Base-by-base conservation (phyloP, 2,329 filamentous ascomycete genomes). In the Blastomyces emzantsi region DNA sequence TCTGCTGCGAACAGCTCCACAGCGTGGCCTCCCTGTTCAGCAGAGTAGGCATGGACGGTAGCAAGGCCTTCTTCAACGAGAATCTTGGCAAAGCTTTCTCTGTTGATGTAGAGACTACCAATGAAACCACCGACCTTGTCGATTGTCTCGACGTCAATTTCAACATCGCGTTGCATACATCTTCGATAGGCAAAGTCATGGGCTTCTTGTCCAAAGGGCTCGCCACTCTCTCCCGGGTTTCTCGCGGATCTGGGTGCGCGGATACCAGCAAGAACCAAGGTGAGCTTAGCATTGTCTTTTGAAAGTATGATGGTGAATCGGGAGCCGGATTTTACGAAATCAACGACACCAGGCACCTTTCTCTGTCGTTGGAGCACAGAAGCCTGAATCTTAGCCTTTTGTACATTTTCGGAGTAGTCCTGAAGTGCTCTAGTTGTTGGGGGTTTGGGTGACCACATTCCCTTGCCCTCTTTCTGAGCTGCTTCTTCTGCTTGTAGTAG, bases 51-150 rank as follows among this genome's bases (percentile, higher is more conserved):
- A 75, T 97, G 93, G 19, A 99, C 93, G 25, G 88, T 88, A 19
- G 94, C 93, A 39, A 97, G 83, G 66, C 94, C 94, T 77, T 99
- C 94, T 76, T 97, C 94, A 1, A 99, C 86, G 1, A 99, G 84
- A 1, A 90, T 77, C 81, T 96, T 97, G 71, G 92, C 90, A 73
- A 99, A 96, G 80, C 90, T 97, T 78, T 97, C 93, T 62, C 92
- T 90, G 81, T 92, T 93, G 75, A 99, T 85, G 76, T 92, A 97
- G 30, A 99, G 82, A 17, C 91, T 90, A 63, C 94, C 94, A 69
- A 99, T 97, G 81, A 99, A 99, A 47, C 94, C 94, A 70, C 94
- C 94, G 33, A 94, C 88, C 82, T 97, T 97, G 82, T 99, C 94
- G 69, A 91, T 90, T 71, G 92, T 92, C 75, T 96, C 87, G 25